These are phyloP conservation scores for Scenedesmus sp. DNA, from an alignment of 163 green algal species.

Conservation along the genomic window DNA sequence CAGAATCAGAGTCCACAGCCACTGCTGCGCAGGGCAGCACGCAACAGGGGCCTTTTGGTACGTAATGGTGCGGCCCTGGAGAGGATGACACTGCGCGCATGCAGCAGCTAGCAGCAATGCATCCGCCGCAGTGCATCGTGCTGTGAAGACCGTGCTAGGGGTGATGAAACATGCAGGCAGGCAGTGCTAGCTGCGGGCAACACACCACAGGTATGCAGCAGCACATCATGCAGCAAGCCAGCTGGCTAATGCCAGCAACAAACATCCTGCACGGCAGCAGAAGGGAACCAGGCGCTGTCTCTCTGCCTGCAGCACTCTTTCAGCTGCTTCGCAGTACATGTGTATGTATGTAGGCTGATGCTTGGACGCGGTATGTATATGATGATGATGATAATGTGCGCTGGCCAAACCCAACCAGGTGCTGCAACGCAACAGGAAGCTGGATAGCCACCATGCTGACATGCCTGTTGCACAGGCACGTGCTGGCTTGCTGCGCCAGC, in stretches of 20 bases:
- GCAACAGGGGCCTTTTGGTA: too few relatives aligned
- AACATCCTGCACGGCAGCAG: too few relatives aligned
- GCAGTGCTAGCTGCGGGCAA: neutral
- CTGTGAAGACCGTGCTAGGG: neutral
- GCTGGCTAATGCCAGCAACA: neutral
- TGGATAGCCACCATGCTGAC: neutral
- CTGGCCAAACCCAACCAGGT: neutral
- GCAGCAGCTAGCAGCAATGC: neutral
- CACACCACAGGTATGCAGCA: neutral
- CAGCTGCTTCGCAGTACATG: neutral
- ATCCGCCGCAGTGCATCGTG: neutral
- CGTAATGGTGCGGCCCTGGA: too few relatives aligned
- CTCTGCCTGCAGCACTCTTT: neutral
- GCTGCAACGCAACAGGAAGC: too few relatives aligned
- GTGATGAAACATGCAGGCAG: neutral
- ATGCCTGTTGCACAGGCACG: too few relatives aligned
- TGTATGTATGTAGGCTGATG: neutral
- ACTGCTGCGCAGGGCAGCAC: too few relatives aligned
- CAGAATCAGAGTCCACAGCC: too few relatives aligned
- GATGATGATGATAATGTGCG: neutral
- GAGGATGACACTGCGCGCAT: neutral
- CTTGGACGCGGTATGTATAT: neutral
- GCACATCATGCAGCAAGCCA: neutral
- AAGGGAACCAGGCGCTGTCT: too few relatives aligned
- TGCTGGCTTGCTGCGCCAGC: too few relatives aligned